A percentile compares a stretch with the other conserved stretches of the same genome.
These are phyloP conservation scores for Quercus robur DNA, from an alignment of 306 rosid species.

Conservation along the genomic window DNA sequence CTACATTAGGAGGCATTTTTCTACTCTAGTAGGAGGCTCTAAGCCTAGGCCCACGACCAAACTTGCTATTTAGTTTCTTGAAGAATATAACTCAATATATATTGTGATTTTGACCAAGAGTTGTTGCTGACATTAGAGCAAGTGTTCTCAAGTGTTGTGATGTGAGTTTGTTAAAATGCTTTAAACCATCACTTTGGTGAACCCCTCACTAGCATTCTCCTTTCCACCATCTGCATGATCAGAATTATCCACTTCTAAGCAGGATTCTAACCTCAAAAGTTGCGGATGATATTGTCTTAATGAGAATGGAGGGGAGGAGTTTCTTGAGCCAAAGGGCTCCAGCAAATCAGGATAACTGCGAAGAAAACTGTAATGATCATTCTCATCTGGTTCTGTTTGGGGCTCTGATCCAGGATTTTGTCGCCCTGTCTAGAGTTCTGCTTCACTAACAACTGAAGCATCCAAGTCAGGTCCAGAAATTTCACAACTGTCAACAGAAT, in stretches of 20 bases:
- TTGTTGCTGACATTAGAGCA: too few species aligned
- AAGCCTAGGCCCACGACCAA: too few species aligned
- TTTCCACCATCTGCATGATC: conserved; percentile 34
- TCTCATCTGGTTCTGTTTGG: conserved; percentile 33
- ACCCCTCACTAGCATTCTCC: conserved; percentile 40
- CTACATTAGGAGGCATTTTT: too few species aligned
- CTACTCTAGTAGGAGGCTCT: too few species aligned
- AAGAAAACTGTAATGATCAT: conserved; percentile 23
- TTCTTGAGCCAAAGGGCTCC: conserved; percentile 61
- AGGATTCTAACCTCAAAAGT: conserved; percentile 70
- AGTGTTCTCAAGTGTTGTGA: conserved; percentile 22
- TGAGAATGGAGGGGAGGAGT: conserved; percentile 34
- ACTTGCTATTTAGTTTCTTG: too few species aligned
- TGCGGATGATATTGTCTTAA: conserved; percentile 73
- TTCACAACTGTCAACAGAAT: conserved; percentile 51
- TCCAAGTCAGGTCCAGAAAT: conserved; percentile 61
- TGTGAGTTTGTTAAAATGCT: conserved; percentile 50
- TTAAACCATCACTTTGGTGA: conserved; percentile 44
- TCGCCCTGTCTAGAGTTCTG: conserved; percentile 43
- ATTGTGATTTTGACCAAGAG: too few species aligned
- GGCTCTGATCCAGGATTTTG: conserved; percentile 33
- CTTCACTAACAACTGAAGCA: conserved; percentile 44
- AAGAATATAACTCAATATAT: too few species aligned
- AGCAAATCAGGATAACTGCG: conserved; percentile 43
- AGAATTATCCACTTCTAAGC: conserved; percentile 40